phyloP scores from a whole-genome alignment of 768 basidiomycete genomes.

The Imleria badia region DNA sequence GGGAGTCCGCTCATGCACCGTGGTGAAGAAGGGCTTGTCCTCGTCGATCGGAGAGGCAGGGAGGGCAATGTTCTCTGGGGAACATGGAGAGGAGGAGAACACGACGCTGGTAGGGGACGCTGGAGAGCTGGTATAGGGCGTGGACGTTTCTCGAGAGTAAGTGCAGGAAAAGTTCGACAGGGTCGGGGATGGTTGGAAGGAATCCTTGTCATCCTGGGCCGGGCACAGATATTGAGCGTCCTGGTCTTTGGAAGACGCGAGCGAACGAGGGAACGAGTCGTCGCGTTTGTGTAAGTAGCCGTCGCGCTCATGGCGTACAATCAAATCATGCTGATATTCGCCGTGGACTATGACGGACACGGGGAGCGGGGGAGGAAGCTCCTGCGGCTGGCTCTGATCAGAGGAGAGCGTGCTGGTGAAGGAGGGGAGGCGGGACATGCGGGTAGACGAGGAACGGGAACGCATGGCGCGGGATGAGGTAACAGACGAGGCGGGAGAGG shows the following conservation, averaged over 20 bases:
- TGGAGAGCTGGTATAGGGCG: conserved; percentile 21
- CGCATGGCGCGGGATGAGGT: conserved; percentile 29
- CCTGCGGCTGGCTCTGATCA: conserved; percentile 31
- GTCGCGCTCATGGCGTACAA: conserved; percentile 19
- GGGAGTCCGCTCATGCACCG: not conserved
- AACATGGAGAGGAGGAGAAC: conserved; percentile 17
- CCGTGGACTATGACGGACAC: conserved; percentile 33
- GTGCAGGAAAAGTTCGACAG: conserved; percentile 29
- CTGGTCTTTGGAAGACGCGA: conserved; percentile 9
- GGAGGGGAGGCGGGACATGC: conserved; percentile 33
- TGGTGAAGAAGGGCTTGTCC: conserved; percentile 2
- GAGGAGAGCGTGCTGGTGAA: conserved; percentile 36
- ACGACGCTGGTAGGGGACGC: conserved; percentile 21
- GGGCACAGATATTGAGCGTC: conserved; percentile 18
- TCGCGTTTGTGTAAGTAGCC: conserved; percentile 13
- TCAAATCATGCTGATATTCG: conserved; percentile 27
- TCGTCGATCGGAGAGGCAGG: conserved; percentile 25
- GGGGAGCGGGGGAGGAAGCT: conserved; percentile 24
- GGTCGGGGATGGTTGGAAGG: conserved; percentile 27
- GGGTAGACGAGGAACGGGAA: conserved; percentile 30
- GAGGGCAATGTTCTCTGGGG: conserved; percentile 26
- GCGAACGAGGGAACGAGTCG: conserved; percentile 10
- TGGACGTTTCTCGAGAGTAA: conserved; percentile 26
- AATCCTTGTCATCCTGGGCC: conserved; percentile 26
- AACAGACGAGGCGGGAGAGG: conserved; percentile 28